Evolutionary conservation across 148 eudicot species (phyloP), one percentile per base, ranked within the genome.

Genomic region (Nyssa sinensis): DNA sequence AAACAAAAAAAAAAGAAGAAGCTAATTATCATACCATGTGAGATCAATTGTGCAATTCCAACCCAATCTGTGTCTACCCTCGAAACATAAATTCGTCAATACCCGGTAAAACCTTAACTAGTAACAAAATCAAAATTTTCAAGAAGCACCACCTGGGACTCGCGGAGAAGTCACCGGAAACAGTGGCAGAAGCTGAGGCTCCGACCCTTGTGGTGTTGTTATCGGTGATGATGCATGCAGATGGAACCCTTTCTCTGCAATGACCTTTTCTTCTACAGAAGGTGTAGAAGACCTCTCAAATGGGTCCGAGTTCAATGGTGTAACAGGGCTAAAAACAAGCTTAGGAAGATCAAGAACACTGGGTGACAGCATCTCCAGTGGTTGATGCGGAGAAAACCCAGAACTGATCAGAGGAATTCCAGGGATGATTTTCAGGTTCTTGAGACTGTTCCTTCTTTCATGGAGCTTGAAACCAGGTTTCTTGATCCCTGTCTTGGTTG

Each of bases 91-190:
- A n/a, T n/a, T n/a, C n/a, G n/a, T n/a, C n/a, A n/a, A n/a, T n/a
- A n/a, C n/a, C n/a, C n/a, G n/a, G n/a, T n/a, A n/a, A n/a, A n/a
- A n/a, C n/a, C n/a, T n/a, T n/a, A n/a, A n/a, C n/a, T n/a, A n/a
- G n/a, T n/a, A n/a, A n/a, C n/a, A n/a, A n/a, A n/a, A n/a, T n/a
- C n/a, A n/a, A n/a, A n/a, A n/a, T 23, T 72, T 27, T 51, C 67
- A 72, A 31, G 61, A 30, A n/a, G 73, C 80, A 33, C 85, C 76
- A 19, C 81, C 81, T 0, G 82, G 77, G 44, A 84, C 80, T 63
- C 92, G 62, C 28, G 97, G 94, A 12, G 93, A 86, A 1, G 91
- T 81, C 27, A 92, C 81, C 67, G 97, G 97, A 73, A 92, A 92
- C 39, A 92, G 81, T 7, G 97, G 84, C 39, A 92, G 79, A 25